Percentiles rank a stretch among this genome's conserved stretches.
These are phyloP conservation scores for Coriolopsis trogii DNA, from an alignment of 1,284 basidiomycete species.

Conservation along the genomic window DNA sequence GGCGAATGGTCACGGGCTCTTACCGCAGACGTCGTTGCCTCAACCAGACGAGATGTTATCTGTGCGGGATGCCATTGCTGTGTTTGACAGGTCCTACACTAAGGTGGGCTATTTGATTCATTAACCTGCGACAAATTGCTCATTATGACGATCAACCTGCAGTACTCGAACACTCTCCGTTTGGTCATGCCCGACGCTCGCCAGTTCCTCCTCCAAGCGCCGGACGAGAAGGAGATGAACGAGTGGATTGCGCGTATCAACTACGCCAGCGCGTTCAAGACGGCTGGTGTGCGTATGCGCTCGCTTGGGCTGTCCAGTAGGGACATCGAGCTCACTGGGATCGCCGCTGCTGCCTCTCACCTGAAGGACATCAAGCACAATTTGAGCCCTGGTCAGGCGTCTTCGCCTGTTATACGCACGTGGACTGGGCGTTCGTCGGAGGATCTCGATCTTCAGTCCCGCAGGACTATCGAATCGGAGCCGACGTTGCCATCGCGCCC, in stretches of 20 bases:
- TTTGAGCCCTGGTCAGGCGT: slow-evolving; percentile 26
- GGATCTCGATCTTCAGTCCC: slow-evolving; percentile 21
- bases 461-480: slow-evolving; percentile 9
- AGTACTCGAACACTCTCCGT: slow-evolving; percentile 66
- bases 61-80: slow-evolving; percentile 77
- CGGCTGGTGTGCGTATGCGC: slow-evolving; percentile 84
- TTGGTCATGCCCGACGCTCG: slow-evolving; percentile 78
- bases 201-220: slow-evolving; percentile 82
- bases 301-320: slow-evolving; percentile 67
- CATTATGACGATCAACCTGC: not conserved
- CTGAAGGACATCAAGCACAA: slow-evolving; percentile 62
- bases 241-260: slow-evolving; percentile 95
- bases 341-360: slow-evolving; percentile 83
- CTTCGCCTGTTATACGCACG: slow-evolving; percentile 41
- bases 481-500: slow-evolving; percentile 9
- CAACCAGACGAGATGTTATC: slow-evolving; percentile 89
- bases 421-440: slow-evolving; percentile 44
- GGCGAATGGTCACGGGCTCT: slow-evolving; percentile 42
- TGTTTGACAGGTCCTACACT: slow-evolving; percentile 77
- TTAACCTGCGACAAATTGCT: too few species aligned
- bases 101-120: too few species aligned
- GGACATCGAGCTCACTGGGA: slow-evolving; percentile 77
- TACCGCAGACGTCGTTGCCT: slow-evolving; percentile 62
- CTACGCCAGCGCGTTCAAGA: slow-evolving; percentile 92
- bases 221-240: slow-evolving; percentile 78